A percentile compares a stretch with the other conserved stretches of the same genome.
Conservation (phyloP, 306 rosid genomes). For the Acmispon strigosus region DNA sequence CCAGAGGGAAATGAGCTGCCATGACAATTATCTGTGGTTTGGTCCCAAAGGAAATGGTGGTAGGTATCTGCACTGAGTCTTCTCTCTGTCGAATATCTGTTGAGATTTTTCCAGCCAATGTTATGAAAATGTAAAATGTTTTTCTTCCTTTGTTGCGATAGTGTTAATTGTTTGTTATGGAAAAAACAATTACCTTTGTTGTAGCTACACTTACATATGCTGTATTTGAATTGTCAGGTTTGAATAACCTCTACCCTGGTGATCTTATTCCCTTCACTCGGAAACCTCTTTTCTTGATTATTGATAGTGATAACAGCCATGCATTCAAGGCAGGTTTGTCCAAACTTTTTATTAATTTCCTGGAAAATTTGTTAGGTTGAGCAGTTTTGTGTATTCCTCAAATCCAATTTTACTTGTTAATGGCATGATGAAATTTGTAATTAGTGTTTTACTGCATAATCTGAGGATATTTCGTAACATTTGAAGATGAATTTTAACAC, state of each 20-base stretch:
- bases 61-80: conserved; percentile 32
- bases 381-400: conserved; percentile 7
- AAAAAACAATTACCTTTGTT: conserved; percentile 7
- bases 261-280: conserved; percentile 95
- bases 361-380: conserved; percentile 22
- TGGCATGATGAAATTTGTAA: background rate
- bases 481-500: conserved; percentile 16
- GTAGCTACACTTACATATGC: conserved; percentile 20
- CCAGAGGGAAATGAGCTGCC: conserved; percentile 50
- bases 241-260: conserved; percentile 81
- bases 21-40: conserved; percentile 75
- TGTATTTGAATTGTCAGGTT: conserved; percentile 51
- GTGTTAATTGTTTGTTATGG: background rate
- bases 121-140: background rate
- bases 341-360: conserved; percentile 56
- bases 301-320: conserved; percentile 96
- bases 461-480: background rate
- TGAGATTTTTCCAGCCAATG: conserved; percentile 2
- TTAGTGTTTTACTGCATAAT: conserved; percentile 9
- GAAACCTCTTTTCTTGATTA: conserved; percentile 86
- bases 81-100: conserved; percentile 12
- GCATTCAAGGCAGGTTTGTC: conserved; percentile 99
- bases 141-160: conserved; percentile 8
- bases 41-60: conserved; percentile 88
- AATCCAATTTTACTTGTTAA: conserved; percentile 18